Conservation (phyloP, 305 asterid species). For the Fraxinus floribunda region DNA sequence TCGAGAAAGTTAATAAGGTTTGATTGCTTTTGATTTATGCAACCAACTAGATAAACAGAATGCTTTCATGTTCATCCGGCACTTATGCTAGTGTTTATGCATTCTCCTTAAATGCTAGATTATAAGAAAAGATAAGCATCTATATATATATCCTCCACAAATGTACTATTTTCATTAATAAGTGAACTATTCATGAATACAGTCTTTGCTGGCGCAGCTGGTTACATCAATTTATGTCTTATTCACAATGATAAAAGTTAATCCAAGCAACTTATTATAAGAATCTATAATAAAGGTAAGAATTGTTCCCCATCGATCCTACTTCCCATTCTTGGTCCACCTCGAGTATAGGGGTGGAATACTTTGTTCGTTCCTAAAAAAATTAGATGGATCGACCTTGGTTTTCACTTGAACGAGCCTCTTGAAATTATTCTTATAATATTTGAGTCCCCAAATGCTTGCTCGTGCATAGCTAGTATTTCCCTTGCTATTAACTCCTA, state of each 20-base stretch:
- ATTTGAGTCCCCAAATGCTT: background rate
- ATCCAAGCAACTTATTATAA: background rate
- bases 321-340: background rate
- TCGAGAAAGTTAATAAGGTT: background rate
- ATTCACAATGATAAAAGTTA: background rate
- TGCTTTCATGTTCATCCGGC: background rate
- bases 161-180: background rate
- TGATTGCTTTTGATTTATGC: background rate
- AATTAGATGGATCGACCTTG: background rate
- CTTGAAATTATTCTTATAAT: background rate
- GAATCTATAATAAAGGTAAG: background rate
- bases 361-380: background rate
- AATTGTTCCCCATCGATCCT: background rate
- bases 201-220: no score
- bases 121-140: background rate
- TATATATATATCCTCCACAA: background rate
- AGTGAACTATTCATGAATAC: no score
- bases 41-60: no score
- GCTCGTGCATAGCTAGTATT: background rate
- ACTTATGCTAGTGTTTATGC: background rate
- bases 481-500: background rate
- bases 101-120: background rate
- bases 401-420: background rate
- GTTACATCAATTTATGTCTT: background rate
- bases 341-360: background rate